Evolutionary conservation across 192 early-diverging fungal species (phyloP).

Genomic region (Radiomyces spectabilis): DNA sequence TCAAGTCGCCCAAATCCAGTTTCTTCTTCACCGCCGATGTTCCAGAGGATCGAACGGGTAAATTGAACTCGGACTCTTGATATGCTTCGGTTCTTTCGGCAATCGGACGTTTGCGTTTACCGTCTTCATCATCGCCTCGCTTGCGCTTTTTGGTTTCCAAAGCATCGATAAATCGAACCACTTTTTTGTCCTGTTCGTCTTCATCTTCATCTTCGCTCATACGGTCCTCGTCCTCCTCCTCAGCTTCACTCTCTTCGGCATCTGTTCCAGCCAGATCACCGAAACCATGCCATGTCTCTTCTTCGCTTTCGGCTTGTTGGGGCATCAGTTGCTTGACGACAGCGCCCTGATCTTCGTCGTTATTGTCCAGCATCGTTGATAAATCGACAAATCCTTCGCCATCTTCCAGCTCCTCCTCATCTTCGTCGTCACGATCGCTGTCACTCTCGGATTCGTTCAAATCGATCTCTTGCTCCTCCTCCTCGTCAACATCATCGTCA

Average conservation of each 20-base stretch:
- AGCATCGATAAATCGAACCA: conserved; percentile 59
- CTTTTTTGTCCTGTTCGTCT: conserved; percentile 39
- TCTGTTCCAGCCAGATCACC: conserved; percentile 33
- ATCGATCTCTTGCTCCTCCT: conserved; percentile 5
- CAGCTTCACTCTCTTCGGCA: conserved; percentile 28
- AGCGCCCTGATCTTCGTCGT: conserved; percentile 6
- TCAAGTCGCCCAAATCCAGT: conserved; percentile 66
- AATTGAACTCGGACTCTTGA: conserved; percentile 68
- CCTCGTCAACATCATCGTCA: conserved; percentile 19
- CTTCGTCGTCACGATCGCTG: conserved; percentile 37
- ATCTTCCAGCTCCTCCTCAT: conserved; percentile 22
- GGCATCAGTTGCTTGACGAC: conserved; percentile 15
- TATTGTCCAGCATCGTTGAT: conserved; percentile 52
- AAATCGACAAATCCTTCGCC: conserved; percentile 48
- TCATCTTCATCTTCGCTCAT: conserved; percentile 31
- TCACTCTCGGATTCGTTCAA: conserved; percentile 18
- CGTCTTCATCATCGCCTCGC: conserved; percentile 19
- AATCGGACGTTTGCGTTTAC: conserved; percentile 42
- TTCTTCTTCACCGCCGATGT: conserved; percentile 49
- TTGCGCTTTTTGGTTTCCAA: conserved; percentile 54
- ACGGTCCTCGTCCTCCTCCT: conserved; percentile 29
- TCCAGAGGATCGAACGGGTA: conserved; percentile 32
- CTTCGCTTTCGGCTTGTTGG: conserved; percentile 29
- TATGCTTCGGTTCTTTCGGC: conserved; percentile 61
- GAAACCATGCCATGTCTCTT: conserved; percentile 27